Evolutionary conservation across 306 rosid genomes (phyloP).

Genomic region (Castanea mollissima): DNA sequence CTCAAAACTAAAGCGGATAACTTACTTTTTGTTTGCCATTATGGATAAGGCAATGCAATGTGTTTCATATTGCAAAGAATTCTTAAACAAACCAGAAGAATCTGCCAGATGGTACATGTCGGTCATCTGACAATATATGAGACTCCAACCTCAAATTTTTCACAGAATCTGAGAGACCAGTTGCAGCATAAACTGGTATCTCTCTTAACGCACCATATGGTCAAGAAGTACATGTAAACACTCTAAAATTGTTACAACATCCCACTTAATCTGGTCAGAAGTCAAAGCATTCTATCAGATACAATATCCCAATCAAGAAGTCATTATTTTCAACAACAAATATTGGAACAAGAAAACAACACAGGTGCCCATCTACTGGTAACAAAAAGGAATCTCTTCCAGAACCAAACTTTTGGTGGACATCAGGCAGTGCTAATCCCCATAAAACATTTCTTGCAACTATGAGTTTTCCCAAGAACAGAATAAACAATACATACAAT

Average conservation of each 20-base stretch:
- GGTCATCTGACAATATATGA: slow-evolving; percentile 34
- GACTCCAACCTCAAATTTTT: slow-evolving; percentile 34
- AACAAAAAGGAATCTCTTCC: slow-evolving; percentile 26
- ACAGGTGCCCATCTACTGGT: slow-evolving; percentile 22
- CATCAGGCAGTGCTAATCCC: slow-evolving; percentile 21
- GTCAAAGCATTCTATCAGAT: slow-evolving; percentile 13
- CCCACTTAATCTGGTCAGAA: slow-evolving; percentile 29
- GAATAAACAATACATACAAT: slow-evolving; percentile 24
- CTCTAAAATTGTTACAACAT: slow-evolving; percentile 17
- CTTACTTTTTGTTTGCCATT: slow-evolving; percentile 52
- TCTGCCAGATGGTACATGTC: slow-evolving; percentile 28
- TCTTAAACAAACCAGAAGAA: slow-evolving; percentile 45
- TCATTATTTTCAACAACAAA: slow-evolving; percentile 9
- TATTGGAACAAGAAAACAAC: slow-evolving; percentile 22
- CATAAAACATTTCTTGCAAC: slow-evolving; percentile 21
- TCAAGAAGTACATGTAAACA: slow-evolving; percentile 19
- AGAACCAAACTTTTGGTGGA: slow-evolving; percentile 21
- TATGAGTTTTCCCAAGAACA: slow-evolving; percentile 22
- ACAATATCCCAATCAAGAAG: not conserved
- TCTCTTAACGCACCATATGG: slow-evolving; percentile 13
- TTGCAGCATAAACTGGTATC: slow-evolving; percentile 27
- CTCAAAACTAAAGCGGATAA: slow-evolving; percentile 28
- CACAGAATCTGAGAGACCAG: slow-evolving; percentile 39
- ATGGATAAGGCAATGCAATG: slow-evolving; percentile 43
- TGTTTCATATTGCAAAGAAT: slow-evolving; percentile 42